phyloP scores from a whole-genome alignment of 108 stramenopile species.

The Cyclotella atomus region DNA sequence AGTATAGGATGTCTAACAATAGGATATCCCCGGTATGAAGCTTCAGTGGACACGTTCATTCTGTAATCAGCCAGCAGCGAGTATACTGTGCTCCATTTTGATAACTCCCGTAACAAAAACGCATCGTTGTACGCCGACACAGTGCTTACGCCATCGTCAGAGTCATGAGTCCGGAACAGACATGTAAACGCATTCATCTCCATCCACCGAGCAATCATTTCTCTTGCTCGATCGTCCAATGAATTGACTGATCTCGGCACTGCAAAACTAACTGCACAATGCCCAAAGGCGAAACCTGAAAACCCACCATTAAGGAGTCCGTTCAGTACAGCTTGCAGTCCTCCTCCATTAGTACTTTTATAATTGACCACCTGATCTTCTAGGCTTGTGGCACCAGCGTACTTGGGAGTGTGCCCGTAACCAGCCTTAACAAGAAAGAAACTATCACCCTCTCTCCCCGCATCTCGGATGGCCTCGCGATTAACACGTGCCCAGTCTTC shows the following conservation, averaged over 20 bases:
- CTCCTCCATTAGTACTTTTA: constrained; percentile 28
- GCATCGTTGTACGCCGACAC: constrained; percentile 41
- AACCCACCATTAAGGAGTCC: constrained; percentile 55
- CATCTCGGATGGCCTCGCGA: constrained; percentile 51
- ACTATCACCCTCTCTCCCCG: constrained; percentile 47
- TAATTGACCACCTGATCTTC: constrained; percentile 46
- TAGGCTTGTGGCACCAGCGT: constrained; percentile 39
- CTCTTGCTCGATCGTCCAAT: constrained; percentile 31
- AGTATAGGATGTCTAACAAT: constrained; percentile 57
- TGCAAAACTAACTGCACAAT: constrained; percentile 51
- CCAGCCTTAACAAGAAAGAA: constrained; percentile 53
- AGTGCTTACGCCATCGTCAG: constrained; percentile 15
- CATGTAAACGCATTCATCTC: constrained; percentile 58
- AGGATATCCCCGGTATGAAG: constrained; percentile 49
- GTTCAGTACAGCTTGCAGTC: constrained; percentile 37
- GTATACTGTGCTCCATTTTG: constrained; percentile 45
- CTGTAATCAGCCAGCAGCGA: constrained; percentile 51
- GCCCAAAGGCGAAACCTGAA: constrained; percentile 51
- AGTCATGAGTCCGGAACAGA: constrained; percentile 57
- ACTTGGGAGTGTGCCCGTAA: constrained; percentile 37
- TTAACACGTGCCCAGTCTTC: constrained; percentile 55
- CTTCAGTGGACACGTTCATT: constrained; percentile 46
- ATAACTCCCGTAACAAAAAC: constrained; percentile 37
- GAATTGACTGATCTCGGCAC: constrained; percentile 21
- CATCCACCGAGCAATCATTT: constrained; percentile 60